Evolutionary conservation across 1,284 basidiomycete species (phyloP).

Genomic region (Macrocybe sp.): DNA sequence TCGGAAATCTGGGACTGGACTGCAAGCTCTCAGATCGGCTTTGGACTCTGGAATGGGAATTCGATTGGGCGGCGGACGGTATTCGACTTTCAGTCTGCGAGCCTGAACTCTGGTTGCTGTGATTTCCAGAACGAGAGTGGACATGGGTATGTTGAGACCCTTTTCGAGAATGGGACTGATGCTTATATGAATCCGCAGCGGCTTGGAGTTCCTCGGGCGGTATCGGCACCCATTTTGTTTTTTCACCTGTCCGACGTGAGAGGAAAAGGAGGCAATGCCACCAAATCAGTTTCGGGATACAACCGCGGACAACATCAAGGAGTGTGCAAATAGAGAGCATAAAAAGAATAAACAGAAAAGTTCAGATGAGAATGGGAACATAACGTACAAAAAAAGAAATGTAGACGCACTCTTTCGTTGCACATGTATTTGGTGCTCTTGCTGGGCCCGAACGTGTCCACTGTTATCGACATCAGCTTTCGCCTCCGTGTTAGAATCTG

Average conservation of each 20-base stretch:
- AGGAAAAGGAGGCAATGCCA: slow-evolving; percentile 8
- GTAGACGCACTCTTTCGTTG: slow-evolving; percentile 36
- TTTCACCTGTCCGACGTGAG: slow-evolving; percentile 35
- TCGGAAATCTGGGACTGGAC: slow-evolving; percentile 23
- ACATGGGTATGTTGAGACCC: slow-evolving; percentile 15
- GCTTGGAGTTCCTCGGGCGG: slow-evolving; percentile 53
- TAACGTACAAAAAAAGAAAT: too few relatives aligned
- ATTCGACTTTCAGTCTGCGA: slow-evolving; percentile 18
- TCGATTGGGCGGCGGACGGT: slow-evolving; percentile 21
- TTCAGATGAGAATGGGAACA: too few relatives aligned
- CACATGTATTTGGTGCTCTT: slow-evolving; percentile 26
- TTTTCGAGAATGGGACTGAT: slow-evolving; percentile 16
- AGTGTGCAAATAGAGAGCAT: slow-evolving; percentile 3
- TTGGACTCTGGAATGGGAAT: slow-evolving; percentile 20
- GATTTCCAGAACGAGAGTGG: slow-evolving; percentile 10
- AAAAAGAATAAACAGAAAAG: slow-evolving; percentile 8
- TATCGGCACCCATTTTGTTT: slow-evolving; percentile 56
- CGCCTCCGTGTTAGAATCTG: slow-evolving; percentile 1
- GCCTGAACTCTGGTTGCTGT: slow-evolving; percentile 10
- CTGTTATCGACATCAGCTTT: background rate
- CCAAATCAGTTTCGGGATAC: slow-evolving; percentile 1
- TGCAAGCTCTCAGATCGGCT: slow-evolving; percentile 26
- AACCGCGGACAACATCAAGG: background rate
- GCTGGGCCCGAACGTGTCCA: slow-evolving; percentile 1
- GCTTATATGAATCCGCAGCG: slow-evolving; percentile 39